Evolutionary conservation across 257 asterid genomes (phyloP), one percentile per base, ranked within the genome.

Genomic region (Nicotiana obtusifolia): DNA sequence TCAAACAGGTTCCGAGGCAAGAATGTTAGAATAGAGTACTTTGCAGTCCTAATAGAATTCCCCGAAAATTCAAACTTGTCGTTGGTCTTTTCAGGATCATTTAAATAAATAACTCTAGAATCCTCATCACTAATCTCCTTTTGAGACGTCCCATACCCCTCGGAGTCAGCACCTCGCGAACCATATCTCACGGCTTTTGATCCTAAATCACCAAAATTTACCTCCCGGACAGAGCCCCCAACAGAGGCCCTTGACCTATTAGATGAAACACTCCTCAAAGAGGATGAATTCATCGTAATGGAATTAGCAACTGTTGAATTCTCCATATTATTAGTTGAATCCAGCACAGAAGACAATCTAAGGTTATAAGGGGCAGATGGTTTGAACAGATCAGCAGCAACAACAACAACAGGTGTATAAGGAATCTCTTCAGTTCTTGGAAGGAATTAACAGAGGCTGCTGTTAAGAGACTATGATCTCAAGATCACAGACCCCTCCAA

Each of bases 1-100:
- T 94, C 98, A 57, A 93, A 96, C 86, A 96, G 82, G 88, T 96
- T 96, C 35, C 91, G 86, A 19, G 99, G 99, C 91, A 96, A 86
- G 95, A 96, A 96, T 11, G 97, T 93, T 78, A 96, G 60, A 76
- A 93, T 17, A 10, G 97, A 91, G 80, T 96, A 96, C 79, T 96
- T 96, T 19, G 85, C 86, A 0, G 98, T 96, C 89, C 89, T 88
- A 35, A 94, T 89, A 14, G 97, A 91, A 87, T 96, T 96, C 77
- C 91, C 91, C 6, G 97, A 81, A 76, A 93, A 93, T 82, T 89
- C 90, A 83, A 91, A 90, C 84, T 85, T 88, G 82, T 86, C 90
- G 81, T 94, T 90, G 11, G 98, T 89, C 85, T 84, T 94, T 66
- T 31, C 86, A 15, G 98, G 97, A 84, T 96, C 97, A 82, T 89